These are phyloP conservation scores for Dovyalis caffra DNA, from an alignment of 345 rosid genomes.

Conservation along the genomic window DNA sequence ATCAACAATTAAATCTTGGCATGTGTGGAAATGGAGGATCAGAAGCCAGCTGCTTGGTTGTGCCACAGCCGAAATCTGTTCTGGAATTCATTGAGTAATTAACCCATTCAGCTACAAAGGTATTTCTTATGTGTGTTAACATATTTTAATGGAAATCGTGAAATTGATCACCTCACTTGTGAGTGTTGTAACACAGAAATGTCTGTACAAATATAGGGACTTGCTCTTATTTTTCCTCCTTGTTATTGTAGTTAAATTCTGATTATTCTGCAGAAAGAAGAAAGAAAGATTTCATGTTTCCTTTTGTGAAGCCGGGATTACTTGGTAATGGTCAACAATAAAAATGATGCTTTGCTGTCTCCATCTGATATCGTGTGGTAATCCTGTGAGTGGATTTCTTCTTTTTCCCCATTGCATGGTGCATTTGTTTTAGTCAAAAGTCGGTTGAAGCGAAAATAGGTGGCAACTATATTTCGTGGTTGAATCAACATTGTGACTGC, in stretches of 20 bases:
- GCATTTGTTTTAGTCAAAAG: background rate
- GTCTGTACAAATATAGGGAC: background rate
- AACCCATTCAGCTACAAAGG: background rate
- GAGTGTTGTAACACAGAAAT: background rate
- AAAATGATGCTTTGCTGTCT: background rate
- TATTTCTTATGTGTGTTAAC: background rate
- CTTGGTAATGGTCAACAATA: background rate
- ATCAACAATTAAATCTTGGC: background rate
- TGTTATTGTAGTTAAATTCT: background rate
- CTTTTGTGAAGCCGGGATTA: background rate
- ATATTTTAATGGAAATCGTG: background rate
- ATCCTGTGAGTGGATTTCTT: background rate
- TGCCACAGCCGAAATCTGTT: background rate
- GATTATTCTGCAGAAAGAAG: slow-evolving; percentile 1
- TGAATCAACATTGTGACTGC: background rate
- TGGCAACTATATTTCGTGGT: background rate
- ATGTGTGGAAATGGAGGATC: background rate
- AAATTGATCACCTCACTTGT: background rate
- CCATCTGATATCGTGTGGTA: background rate
- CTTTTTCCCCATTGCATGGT: background rate
- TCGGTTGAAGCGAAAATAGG: background rate
- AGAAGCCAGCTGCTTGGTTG: background rate
- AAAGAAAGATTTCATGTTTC: background rate
- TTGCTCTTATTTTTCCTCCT: background rate
- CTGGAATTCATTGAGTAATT: background rate